phyloP scores from a whole-genome alignment of 2,329 filamentous ascomycete genomes.

The Colletotrichum tamarilloi region DNA sequence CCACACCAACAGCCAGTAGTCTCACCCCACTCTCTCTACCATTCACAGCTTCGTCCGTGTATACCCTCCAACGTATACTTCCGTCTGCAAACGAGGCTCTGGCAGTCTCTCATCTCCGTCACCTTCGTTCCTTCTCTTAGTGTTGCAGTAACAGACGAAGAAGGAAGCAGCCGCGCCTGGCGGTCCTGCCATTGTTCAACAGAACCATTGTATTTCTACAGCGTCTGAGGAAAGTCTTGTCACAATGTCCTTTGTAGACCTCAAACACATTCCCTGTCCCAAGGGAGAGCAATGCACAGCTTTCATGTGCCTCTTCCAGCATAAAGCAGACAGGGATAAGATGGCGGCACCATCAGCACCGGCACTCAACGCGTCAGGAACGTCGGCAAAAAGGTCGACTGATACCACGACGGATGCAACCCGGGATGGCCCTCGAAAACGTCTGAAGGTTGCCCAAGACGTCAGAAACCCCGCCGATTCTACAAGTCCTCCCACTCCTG shows the following conservation, averaged over 20 bases:
- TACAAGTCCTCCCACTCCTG: constrained; percentile 27
- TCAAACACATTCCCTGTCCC: constrained; percentile 63
- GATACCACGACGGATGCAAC: constrained; percentile 35
- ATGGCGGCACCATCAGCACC: constrained; percentile 30
- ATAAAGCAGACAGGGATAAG: constrained; percentile 48
- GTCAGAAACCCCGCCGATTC: constrained; percentile 28
- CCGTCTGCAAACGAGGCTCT: background rate
- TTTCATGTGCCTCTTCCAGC: constrained; percentile 63
- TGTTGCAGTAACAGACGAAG: background rate
- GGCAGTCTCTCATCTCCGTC: background rate
- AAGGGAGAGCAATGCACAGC: constrained; percentile 60
- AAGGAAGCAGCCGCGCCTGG: constrained; percentile 36
- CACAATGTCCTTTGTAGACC: constrained; percentile 40
- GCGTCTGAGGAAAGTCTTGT: constrained; percentile 12
- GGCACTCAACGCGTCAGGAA: constrained; percentile 23
- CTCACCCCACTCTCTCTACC: background rate
- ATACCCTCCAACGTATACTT: background rate
- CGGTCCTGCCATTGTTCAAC: constrained; percentile 36
- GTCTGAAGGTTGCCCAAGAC: constrained; percentile 40
- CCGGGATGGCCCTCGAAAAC: constrained; percentile 47
- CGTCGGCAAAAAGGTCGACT: constrained; percentile 22
- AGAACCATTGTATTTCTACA: background rate
- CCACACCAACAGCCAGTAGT: background rate
- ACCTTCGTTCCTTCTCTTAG: background rate
- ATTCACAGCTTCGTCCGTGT: background rate